Evolutionary conservation across 2,329 filamentous ascomycete species (phyloP).

Genomic region (Balansia obtecta): DNA sequence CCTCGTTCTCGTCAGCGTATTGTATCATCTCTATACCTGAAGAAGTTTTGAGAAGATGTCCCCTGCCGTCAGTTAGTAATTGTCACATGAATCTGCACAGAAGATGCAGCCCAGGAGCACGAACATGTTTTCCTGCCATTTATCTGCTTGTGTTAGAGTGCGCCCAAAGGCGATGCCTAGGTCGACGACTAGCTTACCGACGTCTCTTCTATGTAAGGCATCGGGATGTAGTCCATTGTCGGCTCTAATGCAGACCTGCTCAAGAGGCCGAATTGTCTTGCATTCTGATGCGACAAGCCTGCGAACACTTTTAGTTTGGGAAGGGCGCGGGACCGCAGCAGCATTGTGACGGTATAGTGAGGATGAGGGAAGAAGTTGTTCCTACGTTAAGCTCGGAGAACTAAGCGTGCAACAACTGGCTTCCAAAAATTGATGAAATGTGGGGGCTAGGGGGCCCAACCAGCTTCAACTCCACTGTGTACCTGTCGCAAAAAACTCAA

Average conservation of each 20-base stretch:
- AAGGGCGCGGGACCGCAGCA: slow-evolving; percentile 19
- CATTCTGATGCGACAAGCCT: slow-evolving; percentile 21
- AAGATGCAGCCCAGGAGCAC: slow-evolving; percentile 12
- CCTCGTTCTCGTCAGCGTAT: neutral
- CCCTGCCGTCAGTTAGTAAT: slow-evolving; percentile 33
- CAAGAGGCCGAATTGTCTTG: slow-evolving; percentile 32
- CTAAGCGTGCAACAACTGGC: neutral
- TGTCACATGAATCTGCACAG: neutral
- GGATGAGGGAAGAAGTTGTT: slow-evolving; percentile 1
- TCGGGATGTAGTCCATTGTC: slow-evolving; percentile 32
- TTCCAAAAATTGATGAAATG: no score
- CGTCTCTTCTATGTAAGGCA: slow-evolving; percentile 43
- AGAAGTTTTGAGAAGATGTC: slow-evolving; percentile 74
- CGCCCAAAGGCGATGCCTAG: neutral
- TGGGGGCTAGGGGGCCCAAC: neutral
- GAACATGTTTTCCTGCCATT: slow-evolving; percentile 68
- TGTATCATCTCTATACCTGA: slow-evolving; percentile 37
- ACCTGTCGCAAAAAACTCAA: no score
- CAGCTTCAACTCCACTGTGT: no score
- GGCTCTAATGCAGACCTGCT: slow-evolving; percentile 17
- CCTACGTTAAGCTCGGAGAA: neutral
- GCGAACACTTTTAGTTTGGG: slow-evolving; percentile 17
- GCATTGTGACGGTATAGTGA: slow-evolving; percentile 12
- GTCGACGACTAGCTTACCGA: slow-evolving; percentile 18
- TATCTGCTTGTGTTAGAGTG: slow-evolving; percentile 38